These are phyloP conservation scores for Cynanchum wilfordii DNA, from an alignment of 257 asterid species.

Conservation along the genomic window DNA sequence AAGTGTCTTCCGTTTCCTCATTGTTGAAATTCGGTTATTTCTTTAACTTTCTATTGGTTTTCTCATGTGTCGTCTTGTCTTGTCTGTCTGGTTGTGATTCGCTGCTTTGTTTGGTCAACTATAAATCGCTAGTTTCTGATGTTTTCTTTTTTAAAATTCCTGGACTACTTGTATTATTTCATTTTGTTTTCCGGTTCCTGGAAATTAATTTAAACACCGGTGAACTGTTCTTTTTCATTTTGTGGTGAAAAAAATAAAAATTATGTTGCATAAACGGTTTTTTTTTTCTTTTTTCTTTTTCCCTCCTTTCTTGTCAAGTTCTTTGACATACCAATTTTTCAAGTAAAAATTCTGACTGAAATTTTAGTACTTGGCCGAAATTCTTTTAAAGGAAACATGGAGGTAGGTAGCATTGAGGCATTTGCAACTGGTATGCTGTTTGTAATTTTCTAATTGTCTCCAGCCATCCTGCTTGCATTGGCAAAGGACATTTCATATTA, in stretches of 20 bases:
- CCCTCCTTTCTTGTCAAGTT: not conserved
- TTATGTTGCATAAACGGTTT: not conserved
- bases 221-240: not conserved
- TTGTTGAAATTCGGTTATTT: not conserved
- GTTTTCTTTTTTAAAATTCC: not conserved
- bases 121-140: not conserved
- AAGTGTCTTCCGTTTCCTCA: not conserved
- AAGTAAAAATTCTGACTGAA: not conserved
- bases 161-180: not conserved
- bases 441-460: not conserved
- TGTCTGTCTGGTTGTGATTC: not conserved
- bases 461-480: not conserved
- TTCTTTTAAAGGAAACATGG: not conserved
- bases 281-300: no score
- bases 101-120: not conserved
- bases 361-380: not conserved
- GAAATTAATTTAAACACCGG: not conserved
- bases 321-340: not conserved
- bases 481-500: not conserved
- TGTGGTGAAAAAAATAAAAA: not conserved
- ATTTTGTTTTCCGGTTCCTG: not conserved
- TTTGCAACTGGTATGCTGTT: not conserved
- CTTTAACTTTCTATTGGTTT: not conserved
- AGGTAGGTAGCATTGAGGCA: not conserved
- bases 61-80: constrained; percentile 1